Percentiles rank a stretch among this genome's conserved stretches.
Conservation (phyloP, 148 eudicot genomes). For the Simmondsia chinensis region DNA sequence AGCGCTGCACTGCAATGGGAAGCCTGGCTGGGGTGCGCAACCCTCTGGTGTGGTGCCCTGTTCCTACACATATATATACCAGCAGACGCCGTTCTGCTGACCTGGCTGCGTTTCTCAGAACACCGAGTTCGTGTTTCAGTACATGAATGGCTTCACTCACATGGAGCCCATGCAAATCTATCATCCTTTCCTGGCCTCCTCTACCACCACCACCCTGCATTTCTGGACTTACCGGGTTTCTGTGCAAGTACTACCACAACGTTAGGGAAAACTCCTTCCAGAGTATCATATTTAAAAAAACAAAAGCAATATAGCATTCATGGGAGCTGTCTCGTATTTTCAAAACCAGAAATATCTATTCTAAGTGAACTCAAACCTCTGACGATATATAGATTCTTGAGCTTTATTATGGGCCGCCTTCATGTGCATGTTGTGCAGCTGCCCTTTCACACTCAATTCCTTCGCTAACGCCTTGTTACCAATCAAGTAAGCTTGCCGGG, state of each 20-base stretch:
- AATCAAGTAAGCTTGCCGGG: constrained; percentile 76
- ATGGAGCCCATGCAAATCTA: constrained; percentile 90
- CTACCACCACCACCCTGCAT: constrained; percentile 47
- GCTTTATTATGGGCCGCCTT: constrained; percentile 94
- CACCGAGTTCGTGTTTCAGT: constrained; percentile 59
- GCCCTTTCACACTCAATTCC: constrained; percentile 88
- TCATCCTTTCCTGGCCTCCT: constrained; percentile 65
- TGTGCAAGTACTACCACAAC: constrained; percentile 15
- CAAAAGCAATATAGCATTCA: no score
- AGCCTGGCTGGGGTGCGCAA: constrained; percentile 84
- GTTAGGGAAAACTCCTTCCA: constrained; percentile 7
- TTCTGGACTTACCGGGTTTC: constrained; percentile 54
- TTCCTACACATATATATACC: constrained; percentile 83
- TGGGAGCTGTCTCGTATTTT: no score
- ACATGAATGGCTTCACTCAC: constrained; percentile 80
- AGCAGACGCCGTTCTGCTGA: constrained; percentile 48
- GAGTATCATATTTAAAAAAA: background rate
- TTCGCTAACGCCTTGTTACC: constrained; percentile 94
- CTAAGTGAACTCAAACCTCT: no score
- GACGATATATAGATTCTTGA: constrained; percentile 85
- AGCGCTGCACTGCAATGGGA: constrained; percentile 80
- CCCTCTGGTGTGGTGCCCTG: constrained; percentile 91
- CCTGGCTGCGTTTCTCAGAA: constrained; percentile 62
- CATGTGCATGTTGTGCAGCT: constrained; percentile 87
- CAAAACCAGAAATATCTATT: no score